Percentiles rank a stretch among this genome's conserved stretches.
These are phyloP conservation scores for Lactarius vividus DNA, from an alignment of 768 basidiomycete genomes.

Conservation along the genomic window DNA sequence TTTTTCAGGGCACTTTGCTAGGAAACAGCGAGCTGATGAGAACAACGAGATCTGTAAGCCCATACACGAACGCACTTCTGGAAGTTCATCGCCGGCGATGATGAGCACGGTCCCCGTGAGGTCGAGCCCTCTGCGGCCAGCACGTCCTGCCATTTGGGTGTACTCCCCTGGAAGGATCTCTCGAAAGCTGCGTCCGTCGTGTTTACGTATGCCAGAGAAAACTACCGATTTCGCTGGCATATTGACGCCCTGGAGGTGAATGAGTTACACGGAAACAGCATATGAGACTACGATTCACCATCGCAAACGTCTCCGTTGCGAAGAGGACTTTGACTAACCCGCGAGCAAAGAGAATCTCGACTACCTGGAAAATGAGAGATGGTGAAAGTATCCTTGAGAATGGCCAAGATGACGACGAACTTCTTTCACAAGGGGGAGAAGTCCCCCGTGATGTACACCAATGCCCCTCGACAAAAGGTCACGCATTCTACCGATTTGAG, in stretches of 20 bases:
- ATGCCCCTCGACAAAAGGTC: conserved; percentile 90
- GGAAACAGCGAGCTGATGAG: conserved; percentile 4
- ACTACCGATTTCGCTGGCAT: conserved; percentile 99
- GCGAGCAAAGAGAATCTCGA: conserved; percentile 93
- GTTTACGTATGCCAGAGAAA: conserved; percentile 92
- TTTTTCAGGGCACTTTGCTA: conserved; percentile 72
- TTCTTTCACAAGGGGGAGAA: conserved; percentile 96
- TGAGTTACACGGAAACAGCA: conserved; percentile 4
- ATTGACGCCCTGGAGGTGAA: conserved; percentile 78
- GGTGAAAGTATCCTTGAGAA: neutral
- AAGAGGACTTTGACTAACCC: conserved; percentile 96
- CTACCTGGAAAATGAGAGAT: conserved; percentile 55
- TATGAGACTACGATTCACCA: conserved; percentile 53
- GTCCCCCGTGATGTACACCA: conserved; percentile 95
- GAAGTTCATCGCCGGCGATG: conserved; percentile 75
- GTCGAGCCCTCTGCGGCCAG: conserved; percentile 93
- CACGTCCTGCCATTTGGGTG: conserved; percentile 99
- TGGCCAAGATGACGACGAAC: conserved; percentile 39
- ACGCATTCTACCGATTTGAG: conserved; percentile 89
- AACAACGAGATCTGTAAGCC: neutral
- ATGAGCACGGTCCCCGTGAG: conserved; percentile 95
- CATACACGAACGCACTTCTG: conserved; percentile 59
- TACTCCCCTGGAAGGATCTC: conserved; percentile 91
- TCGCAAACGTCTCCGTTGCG: conserved; percentile 98
- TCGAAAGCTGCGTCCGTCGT: conserved; percentile 90